phyloP scores from a whole-genome alignment of 225 moss, liverwort and hornwort species.

The Rhytidiadelphus loreus region DNA sequence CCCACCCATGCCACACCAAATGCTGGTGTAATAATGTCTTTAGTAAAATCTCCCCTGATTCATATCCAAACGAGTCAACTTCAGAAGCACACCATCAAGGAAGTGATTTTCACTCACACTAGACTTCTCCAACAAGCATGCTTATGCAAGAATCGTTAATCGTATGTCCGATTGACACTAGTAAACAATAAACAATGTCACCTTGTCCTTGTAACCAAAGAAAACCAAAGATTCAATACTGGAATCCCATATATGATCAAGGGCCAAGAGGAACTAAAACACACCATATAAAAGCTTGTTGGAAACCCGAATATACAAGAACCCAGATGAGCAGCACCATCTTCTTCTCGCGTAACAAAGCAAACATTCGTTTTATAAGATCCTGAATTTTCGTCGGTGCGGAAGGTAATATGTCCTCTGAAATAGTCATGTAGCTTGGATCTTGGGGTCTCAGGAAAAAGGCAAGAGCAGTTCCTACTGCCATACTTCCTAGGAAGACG shows the following conservation, averaged over 20 bases:
- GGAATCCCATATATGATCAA: not conserved
- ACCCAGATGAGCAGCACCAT: slow-evolving; percentile 71
- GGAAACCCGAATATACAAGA: slow-evolving; percentile 77
- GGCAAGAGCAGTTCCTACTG: slow-evolving; percentile 56
- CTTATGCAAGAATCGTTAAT: not conserved
- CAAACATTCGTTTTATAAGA: slow-evolving; percentile 41
- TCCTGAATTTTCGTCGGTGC: slow-evolving; percentile 6
- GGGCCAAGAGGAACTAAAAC: not conserved
- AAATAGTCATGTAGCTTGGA: slow-evolving; percentile 4
- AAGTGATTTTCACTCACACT: not conserved
- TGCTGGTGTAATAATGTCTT: slow-evolving; percentile 70
- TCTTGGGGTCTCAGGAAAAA: slow-evolving; percentile 46
- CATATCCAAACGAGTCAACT: not conserved
- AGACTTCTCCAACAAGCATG: not conserved
- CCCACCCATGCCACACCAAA: slow-evolving; percentile 93
- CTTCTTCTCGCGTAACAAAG: slow-evolving; percentile 61
- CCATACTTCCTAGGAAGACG: slow-evolving; percentile 72
- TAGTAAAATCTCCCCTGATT: slow-evolving; percentile 85
- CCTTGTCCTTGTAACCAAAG: not conserved
- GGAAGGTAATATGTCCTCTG: slow-evolving; percentile 1
- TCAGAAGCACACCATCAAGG: not conserved
- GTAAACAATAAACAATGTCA: not conserved
- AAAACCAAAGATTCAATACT: not conserved
- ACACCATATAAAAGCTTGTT: slow-evolving; percentile 93
- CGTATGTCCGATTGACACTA: not conserved